phyloP scores from a whole-genome alignment of 192 early-diverging fungal genomes.

The Entomortierella chlamydospora region DNA sequence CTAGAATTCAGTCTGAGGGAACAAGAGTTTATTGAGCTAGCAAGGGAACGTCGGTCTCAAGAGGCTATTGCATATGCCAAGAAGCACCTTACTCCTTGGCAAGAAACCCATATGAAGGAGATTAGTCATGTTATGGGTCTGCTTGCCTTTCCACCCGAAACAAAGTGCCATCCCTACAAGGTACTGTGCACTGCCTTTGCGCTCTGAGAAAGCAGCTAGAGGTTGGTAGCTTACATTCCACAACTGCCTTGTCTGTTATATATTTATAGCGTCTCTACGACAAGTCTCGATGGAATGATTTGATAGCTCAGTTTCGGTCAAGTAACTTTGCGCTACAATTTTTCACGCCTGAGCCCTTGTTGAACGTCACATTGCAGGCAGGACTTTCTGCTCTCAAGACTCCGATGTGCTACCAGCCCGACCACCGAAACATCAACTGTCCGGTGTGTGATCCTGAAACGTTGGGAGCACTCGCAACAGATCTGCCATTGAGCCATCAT shows the following conservation, averaged over 20 bases:
- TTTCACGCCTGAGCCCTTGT: slow-evolving; percentile 86
- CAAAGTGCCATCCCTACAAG: slow-evolving; percentile 85
- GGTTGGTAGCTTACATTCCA: background rate
- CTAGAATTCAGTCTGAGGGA: slow-evolving; percentile 96
- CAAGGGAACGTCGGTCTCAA: slow-evolving; percentile 65
- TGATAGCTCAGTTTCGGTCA: slow-evolving; percentile 83
- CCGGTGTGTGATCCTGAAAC: slow-evolving; percentile 91
- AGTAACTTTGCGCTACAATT: slow-evolving; percentile 92
- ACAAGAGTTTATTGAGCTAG: slow-evolving; percentile 96
- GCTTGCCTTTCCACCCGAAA: slow-evolving; percentile 84
- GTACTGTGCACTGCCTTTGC: slow-evolving; percentile 35
- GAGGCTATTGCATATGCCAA: slow-evolving; percentile 90
- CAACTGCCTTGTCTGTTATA: background rate
- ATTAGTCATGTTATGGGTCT: slow-evolving; percentile 93
- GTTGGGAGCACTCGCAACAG: slow-evolving; percentile 85
- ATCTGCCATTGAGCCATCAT: slow-evolving; percentile 92
- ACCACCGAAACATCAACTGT: slow-evolving; percentile 92
- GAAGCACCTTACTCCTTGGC: slow-evolving; percentile 85
- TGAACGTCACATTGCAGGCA: slow-evolving; percentile 93
- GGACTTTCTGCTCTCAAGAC: slow-evolving; percentile 96
- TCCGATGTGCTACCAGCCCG: slow-evolving; percentile 78
- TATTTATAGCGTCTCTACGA: slow-evolving; percentile 72
- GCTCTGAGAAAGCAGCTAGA: no score
- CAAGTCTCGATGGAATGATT: slow-evolving; percentile 76
- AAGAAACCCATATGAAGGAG: slow-evolving; percentile 78